Base-by-base conservation (phyloP, 192 early-diverging fungal species). In the Backusella macrospora region DNA sequence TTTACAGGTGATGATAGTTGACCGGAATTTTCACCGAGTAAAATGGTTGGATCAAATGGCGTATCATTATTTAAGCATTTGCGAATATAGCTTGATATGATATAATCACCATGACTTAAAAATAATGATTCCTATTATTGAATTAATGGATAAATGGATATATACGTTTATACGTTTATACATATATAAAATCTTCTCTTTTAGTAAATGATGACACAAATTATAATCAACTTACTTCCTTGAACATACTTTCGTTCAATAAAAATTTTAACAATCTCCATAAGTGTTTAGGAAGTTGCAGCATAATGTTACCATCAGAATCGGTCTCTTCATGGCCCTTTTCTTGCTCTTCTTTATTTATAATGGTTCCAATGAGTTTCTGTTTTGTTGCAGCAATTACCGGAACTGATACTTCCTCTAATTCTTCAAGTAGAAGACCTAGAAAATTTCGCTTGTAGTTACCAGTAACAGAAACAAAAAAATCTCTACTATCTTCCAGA, bases 61-160 rank as follows among this genome's bases (percentile, higher is more conserved):
- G 79, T 81, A 10, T 92, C 94, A 1, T 86, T 84, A 67, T 96
- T 94, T n/a, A 98, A 80, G 49, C 92, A 96, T 44, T 96, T 89
- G 9, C 87, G 84, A 29, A 96, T 90, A 72, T 91, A 89, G 14
- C 85, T 80, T 34, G 85, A 86, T 3, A 93, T 78, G 0, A 75
- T 65, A 10, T 81, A 82, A 75, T 96, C 92, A 26, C 93, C 93
- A 26, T 77, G 74, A 9, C 78, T 74, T 42, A 85, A 72, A 72
- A 94, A 94, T 39, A 94, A 73, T 37, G 87, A 84, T 64, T 91
- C 86, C 90, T 92, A 73, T 44, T 9, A 74, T 40, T 71, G 64
- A 78, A 59, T 67, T 73, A 2, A 2, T 34, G 29, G 2, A 34
- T 34, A 34, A 34, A 34, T 34, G 29, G 0, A 34, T 34, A 34